Evolutionary conservation across 306 rosid species (phyloP), one percentile per base, ranked within the genome.

Genomic region (Fagus crenata): DNA sequence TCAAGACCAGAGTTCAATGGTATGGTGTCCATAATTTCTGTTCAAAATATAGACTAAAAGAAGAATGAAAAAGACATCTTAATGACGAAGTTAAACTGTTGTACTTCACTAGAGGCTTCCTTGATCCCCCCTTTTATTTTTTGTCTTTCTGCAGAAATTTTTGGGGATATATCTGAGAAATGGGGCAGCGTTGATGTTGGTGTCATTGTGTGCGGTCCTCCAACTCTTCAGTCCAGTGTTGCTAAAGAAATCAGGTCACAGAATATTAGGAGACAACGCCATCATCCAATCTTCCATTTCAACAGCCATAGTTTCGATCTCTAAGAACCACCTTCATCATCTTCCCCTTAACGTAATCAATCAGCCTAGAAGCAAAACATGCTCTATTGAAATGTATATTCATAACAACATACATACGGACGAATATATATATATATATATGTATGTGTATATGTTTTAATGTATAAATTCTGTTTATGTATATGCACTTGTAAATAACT

Each of bases 291-390:
- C 81, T 94, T 89, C 84, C 98, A 94, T 81, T 94, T 92, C 83
- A 79, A 94, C 72, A 90, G 95, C 64, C 98, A 94, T 33, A 92
- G 98, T 81, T 94, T 94, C 78, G n/a, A n/a, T n/a, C n/a, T n/a
- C n/a, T n/a, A n/a, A n/a, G n/a, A n/a, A n/a, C n/a, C n/a, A n/a
- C n/a, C n/a, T n/a, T n/a, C n/a, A n/a, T n/a, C n/a, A n/a, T n/a
- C n/a, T n/a, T n/a, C n/a, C n/a, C n/a, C n/a, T n/a, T n/a, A n/a
- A n/a, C n/a, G n/a, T n/a, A n/a, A n/a, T n/a, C n/a, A n/a, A n/a
- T n/a, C n/a, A n/a, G n/a, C n/a, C n/a, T n/a, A n/a, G n/a, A n/a
- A n/a, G n/a, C n/a, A n/a, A n/a, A n/a, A n/a, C n/a, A n/a, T n/a
- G n/a, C n/a, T n/a, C n/a, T n/a, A n/a, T n/a, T n/a, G n/a, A n/a